Conservation (phyloP, 2,329 filamentous ascomycete species). For the Cladophialophora psammophila region DNA sequence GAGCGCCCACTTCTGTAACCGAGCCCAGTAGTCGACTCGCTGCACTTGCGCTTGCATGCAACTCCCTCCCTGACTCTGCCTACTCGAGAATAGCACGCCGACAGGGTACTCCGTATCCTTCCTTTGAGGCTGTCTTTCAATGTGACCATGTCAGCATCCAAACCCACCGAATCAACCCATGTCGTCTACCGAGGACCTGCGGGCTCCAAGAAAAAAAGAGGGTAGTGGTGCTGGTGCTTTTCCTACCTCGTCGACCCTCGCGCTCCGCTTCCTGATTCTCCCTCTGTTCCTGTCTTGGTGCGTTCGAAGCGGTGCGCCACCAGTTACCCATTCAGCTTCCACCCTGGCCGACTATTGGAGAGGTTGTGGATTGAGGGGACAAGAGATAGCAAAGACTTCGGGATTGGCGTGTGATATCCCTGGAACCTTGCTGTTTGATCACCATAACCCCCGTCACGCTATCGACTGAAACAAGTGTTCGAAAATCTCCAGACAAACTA, state of each 20-base stretch:
- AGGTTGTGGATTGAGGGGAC: conserved; percentile 24
- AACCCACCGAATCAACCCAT: conserved; percentile 18
- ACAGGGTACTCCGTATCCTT: conserved; percentile 23
- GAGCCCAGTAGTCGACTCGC: conserved; percentile 24
- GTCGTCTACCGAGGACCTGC: conserved; percentile 1
- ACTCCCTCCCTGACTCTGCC: conserved; percentile 14
- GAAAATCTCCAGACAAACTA: conserved; percentile 23
- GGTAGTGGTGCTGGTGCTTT: background rate
- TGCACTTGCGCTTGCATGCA: conserved; percentile 17
- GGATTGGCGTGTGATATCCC: conserved; percentile 32
- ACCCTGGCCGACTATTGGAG: conserved; percentile 23
- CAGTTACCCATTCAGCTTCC: conserved; percentile 18
- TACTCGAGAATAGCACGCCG: conserved; percentile 20
- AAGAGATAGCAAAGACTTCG: conserved; percentile 2
- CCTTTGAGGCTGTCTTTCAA: conserved; percentile 25
- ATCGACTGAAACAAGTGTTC: conserved; percentile 32
- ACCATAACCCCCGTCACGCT: conserved; percentile 33
- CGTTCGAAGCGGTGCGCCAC: conserved; percentile 14
- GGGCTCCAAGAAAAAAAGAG: conserved; percentile 16
- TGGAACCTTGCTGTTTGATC: conserved; percentile 34
- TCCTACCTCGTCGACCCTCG: conserved; percentile 11
- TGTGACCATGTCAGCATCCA: conserved; percentile 38
- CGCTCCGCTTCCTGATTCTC: conserved; percentile 12
- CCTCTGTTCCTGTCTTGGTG: conserved; percentile 24
- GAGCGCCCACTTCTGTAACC: conserved; percentile 16